A percentile compares a stretch with the other conserved stretches of the same genome.
Evolutionary conservation across 2,329 filamentous ascomycete genomes (phyloP).

Genomic region (Curvularia eragrostidis): DNA sequence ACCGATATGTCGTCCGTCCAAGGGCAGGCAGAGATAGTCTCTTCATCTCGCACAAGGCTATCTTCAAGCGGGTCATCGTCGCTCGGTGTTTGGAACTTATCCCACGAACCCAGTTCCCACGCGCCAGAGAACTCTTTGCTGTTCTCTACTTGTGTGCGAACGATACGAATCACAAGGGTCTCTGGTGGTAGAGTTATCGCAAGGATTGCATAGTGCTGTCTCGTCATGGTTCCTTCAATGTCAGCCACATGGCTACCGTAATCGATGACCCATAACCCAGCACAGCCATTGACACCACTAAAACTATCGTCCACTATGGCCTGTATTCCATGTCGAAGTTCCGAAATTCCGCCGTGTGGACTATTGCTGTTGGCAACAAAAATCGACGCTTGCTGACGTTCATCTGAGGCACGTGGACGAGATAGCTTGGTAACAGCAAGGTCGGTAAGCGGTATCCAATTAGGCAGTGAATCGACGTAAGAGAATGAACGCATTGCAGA

Average conservation of each 20-base stretch:
- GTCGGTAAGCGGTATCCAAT: conserved; percentile 64
- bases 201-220: conserved; percentile 45
- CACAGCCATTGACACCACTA: conserved; percentile 43
- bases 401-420: conserved; percentile 28
- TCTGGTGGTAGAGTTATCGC: conserved; percentile 47
- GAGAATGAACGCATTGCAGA: conserved; percentile 50
- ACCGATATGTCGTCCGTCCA: conserved; percentile 32
- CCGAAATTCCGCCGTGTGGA: conserved; percentile 54
- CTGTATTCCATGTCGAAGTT: conserved; percentile 53
- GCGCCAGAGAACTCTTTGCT: conserved; percentile 27
- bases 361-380: conserved; percentile 54
- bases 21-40: conserved; percentile 41
- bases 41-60: conserved; percentile 37
- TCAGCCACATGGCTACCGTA: conserved; percentile 35
- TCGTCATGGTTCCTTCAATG: conserved; percentile 34
- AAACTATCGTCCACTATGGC: conserved; percentile 43
- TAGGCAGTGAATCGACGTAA: conserved; percentile 67
- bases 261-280: conserved; percentile 50
- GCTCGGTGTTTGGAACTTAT: conserved; percentile 30
- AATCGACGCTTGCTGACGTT: conserved; percentile 33
- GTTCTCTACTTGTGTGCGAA: conserved; percentile 30
- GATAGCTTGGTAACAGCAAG: conserved; percentile 44
- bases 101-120: conserved; percentile 37
- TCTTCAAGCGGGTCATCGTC: conserved; percentile 31
- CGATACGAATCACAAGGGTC: conserved; percentile 39